phyloP scores from a whole-genome alignment of 2,329 filamentous ascomycete genomes.

The Cordyceps cateniannulata region DNA sequence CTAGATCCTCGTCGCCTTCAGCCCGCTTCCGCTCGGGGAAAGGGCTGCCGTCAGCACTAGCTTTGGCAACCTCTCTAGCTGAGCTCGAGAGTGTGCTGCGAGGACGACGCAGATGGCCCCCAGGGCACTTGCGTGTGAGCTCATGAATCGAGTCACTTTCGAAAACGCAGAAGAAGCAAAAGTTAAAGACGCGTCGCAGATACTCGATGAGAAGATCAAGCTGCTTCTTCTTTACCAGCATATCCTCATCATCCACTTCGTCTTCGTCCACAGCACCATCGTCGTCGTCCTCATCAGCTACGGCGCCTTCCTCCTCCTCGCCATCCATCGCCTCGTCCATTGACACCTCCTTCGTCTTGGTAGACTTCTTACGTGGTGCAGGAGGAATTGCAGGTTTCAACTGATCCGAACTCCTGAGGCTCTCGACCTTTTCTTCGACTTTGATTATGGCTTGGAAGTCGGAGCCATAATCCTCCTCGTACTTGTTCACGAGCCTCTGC shows the following conservation, averaged over 20 bases:
- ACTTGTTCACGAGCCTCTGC: slow-evolving; percentile 72
- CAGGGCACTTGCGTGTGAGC: slow-evolving; percentile 89
- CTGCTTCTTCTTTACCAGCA: slow-evolving; percentile 91
- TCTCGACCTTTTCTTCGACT: slow-evolving; percentile 82
- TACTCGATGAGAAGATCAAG: slow-evolving; percentile 95
- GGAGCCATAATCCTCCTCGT: slow-evolving; percentile 76
- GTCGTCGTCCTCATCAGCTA: slow-evolving; percentile 78
- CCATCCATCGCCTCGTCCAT: slow-evolving; percentile 59
- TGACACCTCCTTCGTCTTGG: slow-evolving; percentile 53
- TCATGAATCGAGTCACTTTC: slow-evolving; percentile 97
- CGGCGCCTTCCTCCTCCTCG: slow-evolving; percentile 63
- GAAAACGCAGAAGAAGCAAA: slow-evolving; percentile 99
- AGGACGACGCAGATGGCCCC: slow-evolving; percentile 90
- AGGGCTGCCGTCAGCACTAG: slow-evolving; percentile 73
- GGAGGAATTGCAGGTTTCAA: slow-evolving; percentile 60
- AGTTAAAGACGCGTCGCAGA: slow-evolving; percentile 91
- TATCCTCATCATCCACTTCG: slow-evolving; percentile 83
- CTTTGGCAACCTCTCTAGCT: slow-evolving; percentile 77
- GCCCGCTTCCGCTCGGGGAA: slow-evolving; percentile 80
- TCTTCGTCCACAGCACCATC: slow-evolving; percentile 74
- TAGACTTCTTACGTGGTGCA: slow-evolving; percentile 51
- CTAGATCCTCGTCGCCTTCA: slow-evolving; percentile 59
- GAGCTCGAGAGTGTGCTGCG: slow-evolving; percentile 76
- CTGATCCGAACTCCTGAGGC: slow-evolving; percentile 67
- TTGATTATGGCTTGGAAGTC: slow-evolving; percentile 70